These are phyloP conservation scores for Halteria grandinella DNA, from an alignment of 73 alveolate genomes.

Conservation along the genomic window DNA sequence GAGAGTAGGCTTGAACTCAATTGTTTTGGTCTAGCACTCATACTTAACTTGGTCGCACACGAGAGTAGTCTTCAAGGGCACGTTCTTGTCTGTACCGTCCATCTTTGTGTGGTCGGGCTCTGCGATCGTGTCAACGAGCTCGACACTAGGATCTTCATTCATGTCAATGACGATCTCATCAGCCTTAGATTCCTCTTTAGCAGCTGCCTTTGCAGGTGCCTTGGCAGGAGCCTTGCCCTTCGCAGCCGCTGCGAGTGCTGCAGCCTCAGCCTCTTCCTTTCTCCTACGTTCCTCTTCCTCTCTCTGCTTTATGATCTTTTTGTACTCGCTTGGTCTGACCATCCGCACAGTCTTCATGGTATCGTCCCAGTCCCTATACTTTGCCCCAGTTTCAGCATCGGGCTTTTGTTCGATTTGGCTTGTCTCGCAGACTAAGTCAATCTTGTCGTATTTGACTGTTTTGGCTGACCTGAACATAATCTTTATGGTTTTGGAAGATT, in stretches of 20 bases:
- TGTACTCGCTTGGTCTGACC: constrained; percentile 93
- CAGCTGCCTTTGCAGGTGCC: constrained; percentile 89
- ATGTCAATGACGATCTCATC: constrained; percentile 76
- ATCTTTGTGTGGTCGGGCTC: constrained; percentile 89
- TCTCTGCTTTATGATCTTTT: constrained; percentile 88
- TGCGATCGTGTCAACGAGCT: constrained; percentile 87
- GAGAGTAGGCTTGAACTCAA: constrained; percentile 94
- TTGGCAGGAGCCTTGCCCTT: constrained; percentile 87
- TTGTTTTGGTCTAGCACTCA: constrained; percentile 87
- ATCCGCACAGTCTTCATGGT: constrained; percentile 86
- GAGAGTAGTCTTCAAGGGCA: constrained; percentile 88
- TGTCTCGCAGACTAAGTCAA: constrained; percentile 88
- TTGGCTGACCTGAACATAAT: constrained; percentile 86
- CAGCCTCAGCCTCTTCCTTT: constrained; percentile 93
- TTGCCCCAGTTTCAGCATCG: constrained; percentile 59
- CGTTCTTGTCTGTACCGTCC: constrained; percentile 93
- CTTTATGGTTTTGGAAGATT: constrained; percentile 86
- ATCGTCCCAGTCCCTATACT: constrained; percentile 96
- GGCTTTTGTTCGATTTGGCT: constrained; percentile 82
- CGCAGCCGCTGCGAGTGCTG: constrained; percentile 74
- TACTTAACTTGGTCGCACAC: constrained; percentile 95
- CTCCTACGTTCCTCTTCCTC: constrained; percentile 95
- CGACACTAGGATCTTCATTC: constrained; percentile 94
- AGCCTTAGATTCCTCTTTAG: constrained; percentile 78
- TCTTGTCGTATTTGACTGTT: constrained; percentile 81